Conservation (phyloP, 805 yeast genomes). For the Schizosaccharomyces octosporus region DNA sequence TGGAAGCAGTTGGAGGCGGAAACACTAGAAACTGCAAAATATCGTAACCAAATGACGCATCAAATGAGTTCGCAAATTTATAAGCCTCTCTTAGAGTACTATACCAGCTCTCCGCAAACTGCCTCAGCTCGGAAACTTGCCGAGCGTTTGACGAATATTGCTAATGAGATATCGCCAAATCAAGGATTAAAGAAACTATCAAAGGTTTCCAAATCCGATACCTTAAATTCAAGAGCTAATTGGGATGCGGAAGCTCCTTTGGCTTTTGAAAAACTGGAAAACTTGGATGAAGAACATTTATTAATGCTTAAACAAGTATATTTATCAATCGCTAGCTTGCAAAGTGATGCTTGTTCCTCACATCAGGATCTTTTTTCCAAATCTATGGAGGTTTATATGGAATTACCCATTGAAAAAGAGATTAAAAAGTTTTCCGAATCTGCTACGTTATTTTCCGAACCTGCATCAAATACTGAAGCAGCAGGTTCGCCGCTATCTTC, state of each 20-base stretch:
- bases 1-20: neutral
- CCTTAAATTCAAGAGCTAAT: conserved; percentile 4
- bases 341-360: neutral
- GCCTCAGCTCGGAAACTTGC: neutral
- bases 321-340: neutral
- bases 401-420: neutral
- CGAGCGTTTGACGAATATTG: neutral
- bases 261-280: conserved; percentile 50
- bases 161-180: neutral
- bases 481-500: neutral
- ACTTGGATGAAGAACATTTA: conserved; percentile 39
- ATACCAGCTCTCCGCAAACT: neutral
- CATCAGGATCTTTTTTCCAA: neutral
- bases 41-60: neutral
- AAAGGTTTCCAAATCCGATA: neutral
- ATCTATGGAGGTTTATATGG: neutral
- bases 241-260: conserved; percentile 66
- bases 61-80: neutral
- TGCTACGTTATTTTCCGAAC: neutral
- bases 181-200: too few species aligned
- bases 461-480: neutral
- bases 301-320: neutral
- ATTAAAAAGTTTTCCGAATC: neutral
- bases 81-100: neutral
- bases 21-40: neutral